Evolutionary conservation across 2,329 filamentous ascomycete genomes (phyloP).

Genomic region (Ascomycota sp.): DNA sequence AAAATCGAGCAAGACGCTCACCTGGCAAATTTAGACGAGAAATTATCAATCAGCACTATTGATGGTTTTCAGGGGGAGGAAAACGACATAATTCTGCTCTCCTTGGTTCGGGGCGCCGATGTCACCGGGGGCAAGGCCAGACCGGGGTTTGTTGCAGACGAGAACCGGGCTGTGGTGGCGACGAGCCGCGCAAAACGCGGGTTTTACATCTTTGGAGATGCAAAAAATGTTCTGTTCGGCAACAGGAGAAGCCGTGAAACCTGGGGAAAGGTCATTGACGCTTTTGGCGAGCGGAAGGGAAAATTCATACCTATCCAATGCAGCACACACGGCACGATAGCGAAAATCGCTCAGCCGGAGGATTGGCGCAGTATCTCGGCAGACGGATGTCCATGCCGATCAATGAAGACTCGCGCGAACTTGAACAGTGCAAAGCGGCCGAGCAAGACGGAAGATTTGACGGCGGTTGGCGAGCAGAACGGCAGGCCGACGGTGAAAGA

Average conservation of each 20-base stretch:
- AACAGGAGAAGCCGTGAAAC: slow-evolving; percentile 15
- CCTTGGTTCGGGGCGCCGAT: slow-evolving; percentile 49
- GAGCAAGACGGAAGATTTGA: too few species aligned
- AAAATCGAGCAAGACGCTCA: slow-evolving; percentile 16
- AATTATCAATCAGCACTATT: slow-evolving; percentile 48
- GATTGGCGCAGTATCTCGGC: slow-evolving; percentile 21
- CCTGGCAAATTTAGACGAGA: slow-evolving; percentile 11
- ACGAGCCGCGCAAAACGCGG: slow-evolving; percentile 51
- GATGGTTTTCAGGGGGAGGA: slow-evolving; percentile 85
- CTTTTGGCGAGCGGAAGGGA: slow-evolving; percentile 17
- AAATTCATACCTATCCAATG: slow-evolving; percentile 39
- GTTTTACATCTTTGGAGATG: slow-evolving; percentile 70
- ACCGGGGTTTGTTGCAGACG: slow-evolving; percentile 53
- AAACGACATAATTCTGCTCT: slow-evolving; percentile 63
- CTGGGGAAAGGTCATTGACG: slow-evolving; percentile 19
- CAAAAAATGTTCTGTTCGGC: slow-evolving; percentile 25
- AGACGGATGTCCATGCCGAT: not conserved
- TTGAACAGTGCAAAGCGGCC: not conserved
- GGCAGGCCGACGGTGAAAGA: too few species aligned
- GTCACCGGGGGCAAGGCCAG: slow-evolving; percentile 2
- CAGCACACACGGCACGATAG: slow-evolving; percentile 29
- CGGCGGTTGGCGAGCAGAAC: too few species aligned
- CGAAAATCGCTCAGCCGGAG: slow-evolving; percentile 25
- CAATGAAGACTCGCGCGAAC: not conserved
- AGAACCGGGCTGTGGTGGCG: slow-evolving; percentile 34